Conservation (phyloP, 2,329 filamentous ascomycete genomes). For the Dactylella cylindrospora region DNA sequence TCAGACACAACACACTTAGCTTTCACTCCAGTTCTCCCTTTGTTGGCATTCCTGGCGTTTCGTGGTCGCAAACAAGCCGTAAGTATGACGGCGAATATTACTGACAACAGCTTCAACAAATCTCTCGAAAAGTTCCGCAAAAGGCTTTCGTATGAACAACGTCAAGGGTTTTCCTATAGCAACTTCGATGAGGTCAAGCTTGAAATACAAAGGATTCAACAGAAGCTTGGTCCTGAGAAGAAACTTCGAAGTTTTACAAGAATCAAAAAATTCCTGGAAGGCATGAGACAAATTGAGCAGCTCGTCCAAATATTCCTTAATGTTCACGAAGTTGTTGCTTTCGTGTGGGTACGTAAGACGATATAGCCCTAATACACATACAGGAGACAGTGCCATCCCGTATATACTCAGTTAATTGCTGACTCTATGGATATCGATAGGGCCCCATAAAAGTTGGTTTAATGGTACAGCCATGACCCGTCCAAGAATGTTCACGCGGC, state of each 20-base stretch:
- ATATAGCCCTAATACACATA: neutral
- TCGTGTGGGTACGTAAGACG: slow-evolving; percentile 47
- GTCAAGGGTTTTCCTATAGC: slow-evolving; percentile 11
- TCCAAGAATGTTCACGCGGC: neutral
- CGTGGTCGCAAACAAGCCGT: too few relatives aligned
- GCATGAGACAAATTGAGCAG: slow-evolving; percentile 46
- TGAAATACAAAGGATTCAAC: slow-evolving; percentile 34
- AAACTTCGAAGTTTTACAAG: slow-evolving; percentile 42
- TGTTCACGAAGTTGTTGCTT: slow-evolving; percentile 45
- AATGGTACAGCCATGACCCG: neutral
- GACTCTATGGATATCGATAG: neutral
- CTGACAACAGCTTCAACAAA: neutral
- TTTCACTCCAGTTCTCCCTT: too few relatives aligned
- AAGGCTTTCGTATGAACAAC: slow-evolving; percentile 33
- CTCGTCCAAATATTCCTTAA: slow-evolving; percentile 47
- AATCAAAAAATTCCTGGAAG: slow-evolving; percentile 46
- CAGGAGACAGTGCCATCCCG: too few relatives aligned
- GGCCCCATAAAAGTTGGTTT: slow-evolving; percentile 8
- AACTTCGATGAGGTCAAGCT: slow-evolving; percentile 28
- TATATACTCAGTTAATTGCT: too few relatives aligned
- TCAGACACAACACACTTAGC: too few relatives aligned
- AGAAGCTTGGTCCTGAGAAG: slow-evolving; percentile 34
- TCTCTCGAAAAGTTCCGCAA: slow-evolving; percentile 6
- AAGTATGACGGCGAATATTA: too few relatives aligned
- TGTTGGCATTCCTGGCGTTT: too few relatives aligned